phyloP scores from a whole-genome alignment of 2,329 filamentous ascomycete genomes.

The Fusarium buxicola region DNA sequence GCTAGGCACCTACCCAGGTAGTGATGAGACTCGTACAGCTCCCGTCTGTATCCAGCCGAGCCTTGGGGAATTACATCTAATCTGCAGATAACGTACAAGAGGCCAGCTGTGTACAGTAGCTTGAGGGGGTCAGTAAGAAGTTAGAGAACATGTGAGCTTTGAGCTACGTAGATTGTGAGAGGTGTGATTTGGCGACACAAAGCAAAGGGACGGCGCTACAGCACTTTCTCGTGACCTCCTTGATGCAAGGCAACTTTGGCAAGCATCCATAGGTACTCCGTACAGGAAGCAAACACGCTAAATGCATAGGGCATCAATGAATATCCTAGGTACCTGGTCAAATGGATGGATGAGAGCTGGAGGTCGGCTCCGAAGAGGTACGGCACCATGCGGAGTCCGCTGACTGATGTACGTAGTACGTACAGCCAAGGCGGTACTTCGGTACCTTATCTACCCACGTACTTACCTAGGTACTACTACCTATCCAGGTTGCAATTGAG shows the following conservation, averaged over 20 bases:
- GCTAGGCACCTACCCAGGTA: neutral
- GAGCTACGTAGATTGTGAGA: neutral
- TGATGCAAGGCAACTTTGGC: conserved; percentile 33
- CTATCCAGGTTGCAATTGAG: too few species aligned
- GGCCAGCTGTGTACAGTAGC: neutral
- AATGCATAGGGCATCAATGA: conserved; percentile 26
- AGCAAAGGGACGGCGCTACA: conserved; percentile 6
- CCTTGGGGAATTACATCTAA: conserved; percentile 2
- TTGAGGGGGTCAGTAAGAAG: neutral
- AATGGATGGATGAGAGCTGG: neutral
- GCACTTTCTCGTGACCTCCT: conserved; percentile 24
- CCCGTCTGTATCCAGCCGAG: conserved; percentile 22
- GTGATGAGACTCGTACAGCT: conserved; percentile 23
- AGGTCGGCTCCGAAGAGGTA: conserved; percentile 19
- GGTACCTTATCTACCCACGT: too few species aligned
- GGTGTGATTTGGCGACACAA: conserved; percentile 14
- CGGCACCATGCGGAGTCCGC: too few species aligned
- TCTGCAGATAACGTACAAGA: too few species aligned
- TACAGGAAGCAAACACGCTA: conserved; percentile 15
- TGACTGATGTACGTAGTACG: too few species aligned
- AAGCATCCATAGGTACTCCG: too few species aligned
- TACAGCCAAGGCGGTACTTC: too few species aligned
- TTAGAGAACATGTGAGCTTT: conserved; percentile 2
- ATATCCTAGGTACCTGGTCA: neutral
- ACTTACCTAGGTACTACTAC: too few species aligned